Evolutionary conservation across 2,329 filamentous ascomycete species (phyloP), one percentile per base, ranked within the genome.

Genomic region (Nothophaeocryptopus gaeumannii): DNA sequence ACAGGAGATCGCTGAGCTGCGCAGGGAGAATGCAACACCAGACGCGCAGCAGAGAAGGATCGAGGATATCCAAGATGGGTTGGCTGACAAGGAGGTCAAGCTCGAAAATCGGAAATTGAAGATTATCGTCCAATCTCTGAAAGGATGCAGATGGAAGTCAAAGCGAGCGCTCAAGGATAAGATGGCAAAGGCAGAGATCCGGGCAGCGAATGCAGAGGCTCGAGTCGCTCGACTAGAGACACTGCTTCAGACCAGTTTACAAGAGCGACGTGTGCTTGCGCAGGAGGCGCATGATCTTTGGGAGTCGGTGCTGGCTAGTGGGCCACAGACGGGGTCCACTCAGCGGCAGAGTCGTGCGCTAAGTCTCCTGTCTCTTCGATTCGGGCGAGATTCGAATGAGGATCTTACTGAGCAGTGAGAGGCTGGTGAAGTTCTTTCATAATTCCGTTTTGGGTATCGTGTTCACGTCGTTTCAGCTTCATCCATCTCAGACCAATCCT

Each of bases 401-500:
- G 37, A 32, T 4, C 33, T 16, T 33, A 15, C 34, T 32, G 35
- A 35, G 31, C 10, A n/a, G 30, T 9, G n/a, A 11, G 12, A 31
- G 26, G 9, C 14, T 30, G 7, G 29, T 10, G 39, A 11, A n/a
- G 31, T 41, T n/a, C 20, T 7, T 26, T 26, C 20, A 26, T 26
- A 26, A 7, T 7, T 26, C 20, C 20, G 3, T 26, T 7, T 26
- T 26, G 20, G 20, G 20, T 26, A 26, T 26, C 20, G 7, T 26
- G 20, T 26, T 26, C 20, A 26, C 20, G 20, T 26, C 20, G 7
- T 26, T 26, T 26, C 20, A 26, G 7, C 10, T 41, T 20, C 9
- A 32, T 20, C 36, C 2, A 36, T 31, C 43, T 60, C 56, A 63
- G 32, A 57, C 50, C 38, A 55, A 71, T 48, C 74, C 77, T 52